phyloP scores from a whole-genome alignment of 1,284 basidiomycete species.

The Mycena sp. region DNA sequence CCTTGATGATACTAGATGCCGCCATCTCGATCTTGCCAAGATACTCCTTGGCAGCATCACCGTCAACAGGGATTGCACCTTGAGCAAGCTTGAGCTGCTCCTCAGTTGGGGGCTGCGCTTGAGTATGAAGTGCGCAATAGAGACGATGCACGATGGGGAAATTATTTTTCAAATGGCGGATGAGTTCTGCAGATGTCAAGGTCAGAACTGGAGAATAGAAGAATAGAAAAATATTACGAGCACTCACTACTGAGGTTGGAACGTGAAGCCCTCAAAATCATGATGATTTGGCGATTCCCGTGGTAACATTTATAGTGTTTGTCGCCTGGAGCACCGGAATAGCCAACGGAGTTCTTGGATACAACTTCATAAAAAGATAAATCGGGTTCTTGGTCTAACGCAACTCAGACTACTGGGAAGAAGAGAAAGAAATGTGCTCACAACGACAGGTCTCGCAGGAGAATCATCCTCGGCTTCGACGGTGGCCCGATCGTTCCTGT shows the following conservation, averaged over 20 bases:
- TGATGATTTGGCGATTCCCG: not conserved
- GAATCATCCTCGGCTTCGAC: too few species aligned
- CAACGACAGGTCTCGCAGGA: too few species aligned
- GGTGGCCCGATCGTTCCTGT: too few species aligned
- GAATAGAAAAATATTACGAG: not conserved
- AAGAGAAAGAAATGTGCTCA: too few species aligned
- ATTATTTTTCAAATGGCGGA: constrained; percentile 1
- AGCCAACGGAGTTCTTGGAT: not conserved
- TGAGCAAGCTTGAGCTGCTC: not conserved
- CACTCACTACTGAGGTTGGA: not conserved
- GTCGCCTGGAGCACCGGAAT: not conserved
- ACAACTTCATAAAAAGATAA: constrained; percentile 1
- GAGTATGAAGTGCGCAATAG: constrained; percentile 1
- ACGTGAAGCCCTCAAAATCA: not conserved
- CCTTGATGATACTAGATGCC: constrained; percentile 3
- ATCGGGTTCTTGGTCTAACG: constrained; percentile 3
- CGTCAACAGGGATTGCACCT: constrained; percentile 9
- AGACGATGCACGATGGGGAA: constrained; percentile 8
- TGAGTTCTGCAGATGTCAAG: not conserved
- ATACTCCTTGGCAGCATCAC: constrained; percentile 9
- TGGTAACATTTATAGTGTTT: constrained; percentile 6
- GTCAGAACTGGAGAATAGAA: not conserved
- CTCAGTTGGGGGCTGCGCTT: not conserved
- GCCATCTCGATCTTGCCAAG: constrained; percentile 4
- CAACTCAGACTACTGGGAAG: too few species aligned